phyloP scores from a whole-genome alignment of 83 land plant species.

The Picea engelmannii region DNA sequence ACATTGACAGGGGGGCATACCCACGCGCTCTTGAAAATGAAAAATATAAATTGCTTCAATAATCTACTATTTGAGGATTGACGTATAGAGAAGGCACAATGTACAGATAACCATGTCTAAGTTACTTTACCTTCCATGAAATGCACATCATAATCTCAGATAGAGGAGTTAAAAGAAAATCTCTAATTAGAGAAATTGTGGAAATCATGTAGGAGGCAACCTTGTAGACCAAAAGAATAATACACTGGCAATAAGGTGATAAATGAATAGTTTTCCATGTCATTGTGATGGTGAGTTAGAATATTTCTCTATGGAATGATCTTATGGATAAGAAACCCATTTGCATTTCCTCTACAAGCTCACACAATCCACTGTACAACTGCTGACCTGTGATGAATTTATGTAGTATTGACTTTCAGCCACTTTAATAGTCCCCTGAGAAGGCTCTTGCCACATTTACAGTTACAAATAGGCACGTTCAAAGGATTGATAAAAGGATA shows the following conservation, averaged over 20 bases:
- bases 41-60: neutral
- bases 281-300: neutral
- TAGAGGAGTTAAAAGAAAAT: neutral
- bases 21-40: neutral
- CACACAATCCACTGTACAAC: too few relatives aligned
- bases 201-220: too few relatives aligned
- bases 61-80: neutral
- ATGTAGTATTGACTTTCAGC: too few relatives aligned
- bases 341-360: neutral
- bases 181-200: neutral
- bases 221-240: neutral
- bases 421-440: neutral
- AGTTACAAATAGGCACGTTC: neutral
- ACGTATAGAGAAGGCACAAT: neutral
- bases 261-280: neutral
- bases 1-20: neutral
- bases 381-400: neutral
- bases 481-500: neutral
- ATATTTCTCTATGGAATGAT: neutral
- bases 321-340: neutral
- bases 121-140: neutral
- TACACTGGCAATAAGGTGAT: neutral
- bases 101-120: neutral
- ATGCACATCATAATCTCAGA: neutral
- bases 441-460: conserved; percentile 2